Base-by-base conservation (phyloP, 192 early-diverging fungal genomes). In the Mortierella alpina region DNA sequence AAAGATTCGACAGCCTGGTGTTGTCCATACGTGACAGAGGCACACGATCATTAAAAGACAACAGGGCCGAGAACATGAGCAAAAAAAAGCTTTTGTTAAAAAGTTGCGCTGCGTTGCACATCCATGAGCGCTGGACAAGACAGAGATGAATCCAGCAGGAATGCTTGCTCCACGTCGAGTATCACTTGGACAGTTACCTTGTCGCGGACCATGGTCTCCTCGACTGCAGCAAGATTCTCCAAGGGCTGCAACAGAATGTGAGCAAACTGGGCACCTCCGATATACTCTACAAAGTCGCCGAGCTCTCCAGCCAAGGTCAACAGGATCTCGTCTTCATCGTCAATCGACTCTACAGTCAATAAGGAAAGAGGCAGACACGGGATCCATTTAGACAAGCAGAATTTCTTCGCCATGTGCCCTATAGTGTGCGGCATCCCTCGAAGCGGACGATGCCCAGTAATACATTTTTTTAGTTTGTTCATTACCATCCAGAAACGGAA, bases 251-350 rank as follows among this genome's bases (percentile, higher is more conserved):
- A 83, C 39, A 99, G 88, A 68, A 95, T 84, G 74, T 95, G 94
- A 6, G 93, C 96, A 83, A 92, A 91, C 42, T 91, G 88, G 13
- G 93, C 89, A 14, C 98, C 98, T 18, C 98, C 98, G 23, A 99
- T 92, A 70, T 93, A 94, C 72, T 96, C 93, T 60, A 94, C 90
- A 85, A 99, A 96, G 77, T 92, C 86, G 20, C 96, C 97, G 52
- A 99, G 89, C 68, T 98, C 93, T 82, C 97, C 95, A 15, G 97
- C 98, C 48, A 99, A 86, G 48, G 95, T 93, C 20, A 97, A 73
- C 64, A 99, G 82, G 45, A 99, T 92, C 82, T 99, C 98, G 82
- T 99, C 98, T 76, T 99, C 98, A 80, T 99, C 98, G 84, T 99
- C 97, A 75, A 97, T 97, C 14, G 96, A 96, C 87, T 99, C 98